Conservation (phyloP, 176 grass and related monocot genomes). For the Aegilops umbellulata region DNA sequence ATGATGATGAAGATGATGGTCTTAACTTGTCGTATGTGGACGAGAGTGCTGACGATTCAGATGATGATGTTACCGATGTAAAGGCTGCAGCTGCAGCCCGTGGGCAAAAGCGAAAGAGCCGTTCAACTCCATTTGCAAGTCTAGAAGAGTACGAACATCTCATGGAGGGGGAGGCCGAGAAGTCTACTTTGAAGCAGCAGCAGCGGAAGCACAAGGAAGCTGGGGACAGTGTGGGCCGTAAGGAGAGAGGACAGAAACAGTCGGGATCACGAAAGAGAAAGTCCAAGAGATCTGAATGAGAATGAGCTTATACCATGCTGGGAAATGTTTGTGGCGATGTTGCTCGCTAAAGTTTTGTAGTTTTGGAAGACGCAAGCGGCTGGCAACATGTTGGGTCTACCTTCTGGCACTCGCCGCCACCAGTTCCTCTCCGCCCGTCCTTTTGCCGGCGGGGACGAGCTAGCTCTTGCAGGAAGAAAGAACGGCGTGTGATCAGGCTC, state of each 20-base stretch:
- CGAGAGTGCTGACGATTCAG: constrained; percentile 27
- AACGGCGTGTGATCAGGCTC: not conserved
- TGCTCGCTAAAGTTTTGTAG: constrained; percentile 21
- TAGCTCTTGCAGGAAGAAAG: not conserved
- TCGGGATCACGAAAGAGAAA: constrained; percentile 34
- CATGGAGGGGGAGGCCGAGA: constrained; percentile 18
- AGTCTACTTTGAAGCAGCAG: constrained; percentile 11
- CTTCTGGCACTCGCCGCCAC: not conserved
- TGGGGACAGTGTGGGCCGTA: constrained; percentile 16
- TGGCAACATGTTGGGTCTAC: not conserved
- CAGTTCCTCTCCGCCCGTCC: not conserved
- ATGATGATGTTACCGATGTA: constrained; percentile 25
- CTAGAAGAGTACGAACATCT: constrained; percentile 80
- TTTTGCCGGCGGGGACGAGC: too few species aligned
- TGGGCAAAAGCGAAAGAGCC: constrained; percentile 46
- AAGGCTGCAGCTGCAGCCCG: not conserved
- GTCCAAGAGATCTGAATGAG: constrained; percentile 35
- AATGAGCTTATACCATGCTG: not conserved
- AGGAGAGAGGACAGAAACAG: constrained; percentile 26
- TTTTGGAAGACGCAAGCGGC: not conserved
- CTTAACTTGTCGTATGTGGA: not conserved
- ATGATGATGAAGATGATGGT: constrained; percentile 22
- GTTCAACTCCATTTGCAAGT: constrained; percentile 73
- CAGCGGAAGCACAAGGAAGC: constrained; percentile 28
- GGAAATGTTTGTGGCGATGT: not conserved